Base-by-base conservation (phyloP, 2,329 filamentous ascomycete genomes). In the Hypoxylon sp. region DNA sequence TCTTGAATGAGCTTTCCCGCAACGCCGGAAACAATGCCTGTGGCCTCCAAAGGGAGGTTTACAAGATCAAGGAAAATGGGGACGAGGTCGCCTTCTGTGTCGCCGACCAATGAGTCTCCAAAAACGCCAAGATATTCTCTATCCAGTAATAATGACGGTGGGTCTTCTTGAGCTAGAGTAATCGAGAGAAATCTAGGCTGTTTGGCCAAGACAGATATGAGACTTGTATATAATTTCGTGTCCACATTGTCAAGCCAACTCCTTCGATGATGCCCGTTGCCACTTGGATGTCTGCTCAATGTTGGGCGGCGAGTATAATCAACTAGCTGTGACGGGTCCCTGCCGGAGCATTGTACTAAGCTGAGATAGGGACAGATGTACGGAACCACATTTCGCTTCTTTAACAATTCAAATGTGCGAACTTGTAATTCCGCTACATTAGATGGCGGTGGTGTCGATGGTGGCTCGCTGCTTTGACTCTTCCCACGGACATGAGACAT, bases 21-120 rank as follows among this genome's bases (percentile, higher is more conserved):
- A 1, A 99, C 93, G 29, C 96, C 95, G 73, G 94, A 98, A 3
- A 99, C 94, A 64, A 99, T 98, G 22, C 95, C 95, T 0, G 94
- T 97, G 6, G 94, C 94, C 79, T 97, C 94, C 46, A 95, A 86
- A 0, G 95, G 93, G 44, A 98, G 83, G 46, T 89, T 89, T 19
- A 88, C 89, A 26, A 99, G 85, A 74, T 98, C 94, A 3, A 99
- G 86, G 65, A 94, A 95, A 73, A 99, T 96, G 1, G 96, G 94
- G 1, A 97, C 89, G 35, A 94, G 85, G 65, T 88, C 89, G 71
- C 90, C 90, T 59, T 90, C 90, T 51, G 88, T 92, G 67, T 91
- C 86, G 11, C 93, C 94, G 0, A 97, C 88, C 1, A 98, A 83
- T 0, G 93, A 88, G 74, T 92, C 91, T 19, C 90, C 89, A 74